Percentiles rank a stretch among this genome's conserved stretches.
Evolutionary conservation across 805 yeast genomes (phyloP).

Genomic region (Ogataea wickerhamii): DNA sequence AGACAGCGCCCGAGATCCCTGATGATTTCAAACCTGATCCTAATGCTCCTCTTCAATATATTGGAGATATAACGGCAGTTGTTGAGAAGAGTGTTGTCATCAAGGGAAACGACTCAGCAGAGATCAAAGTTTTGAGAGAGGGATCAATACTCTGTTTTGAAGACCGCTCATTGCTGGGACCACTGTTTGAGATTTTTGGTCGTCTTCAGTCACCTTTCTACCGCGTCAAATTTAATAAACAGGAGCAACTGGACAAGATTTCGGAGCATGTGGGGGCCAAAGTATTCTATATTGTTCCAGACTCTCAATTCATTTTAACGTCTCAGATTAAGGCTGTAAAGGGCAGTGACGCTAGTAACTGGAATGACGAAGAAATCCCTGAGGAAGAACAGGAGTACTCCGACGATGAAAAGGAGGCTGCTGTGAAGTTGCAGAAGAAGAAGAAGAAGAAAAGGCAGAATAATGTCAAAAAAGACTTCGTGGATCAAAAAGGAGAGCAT

Average conservation of each 20-base stretch:
- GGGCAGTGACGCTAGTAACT: conserved; percentile 94
- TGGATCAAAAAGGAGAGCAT: conserved; percentile 1
- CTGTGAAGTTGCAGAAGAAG: conserved; percentile 61
- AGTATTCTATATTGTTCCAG: conserved; percentile 77
- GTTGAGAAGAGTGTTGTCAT: conserved; percentile 73
- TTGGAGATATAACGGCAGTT: conserved; percentile 66
- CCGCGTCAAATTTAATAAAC: conserved; percentile 60
- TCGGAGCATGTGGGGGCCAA: conserved; percentile 47
- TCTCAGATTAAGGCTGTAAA: conserved; percentile 63
- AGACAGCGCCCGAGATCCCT: conserved; percentile 64
- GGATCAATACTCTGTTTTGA: conserved; percentile 76
- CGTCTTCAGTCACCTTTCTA: conserved; percentile 78
- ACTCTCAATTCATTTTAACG: conserved; percentile 75
- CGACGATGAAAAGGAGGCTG: conserved; percentile 87
- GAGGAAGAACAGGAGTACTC: conserved; percentile 93
- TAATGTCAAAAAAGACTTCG: conserved; percentile 26
- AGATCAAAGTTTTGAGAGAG: conserved; percentile 76
- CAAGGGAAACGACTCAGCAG: conserved; percentile 75
- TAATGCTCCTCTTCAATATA: conserved; percentile 61
- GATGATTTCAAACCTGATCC: conserved; percentile 56
- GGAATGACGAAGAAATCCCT: conserved; percentile 91
- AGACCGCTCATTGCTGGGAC: conserved; percentile 68
- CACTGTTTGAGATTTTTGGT: conserved; percentile 86
- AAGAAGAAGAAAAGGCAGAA: conserved; percentile 46
- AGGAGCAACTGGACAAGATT: conserved; percentile 46